Evolutionary conservation across 73 alveolate genomes (phyloP).

Genomic region (Uronychia binucleata): DNA sequence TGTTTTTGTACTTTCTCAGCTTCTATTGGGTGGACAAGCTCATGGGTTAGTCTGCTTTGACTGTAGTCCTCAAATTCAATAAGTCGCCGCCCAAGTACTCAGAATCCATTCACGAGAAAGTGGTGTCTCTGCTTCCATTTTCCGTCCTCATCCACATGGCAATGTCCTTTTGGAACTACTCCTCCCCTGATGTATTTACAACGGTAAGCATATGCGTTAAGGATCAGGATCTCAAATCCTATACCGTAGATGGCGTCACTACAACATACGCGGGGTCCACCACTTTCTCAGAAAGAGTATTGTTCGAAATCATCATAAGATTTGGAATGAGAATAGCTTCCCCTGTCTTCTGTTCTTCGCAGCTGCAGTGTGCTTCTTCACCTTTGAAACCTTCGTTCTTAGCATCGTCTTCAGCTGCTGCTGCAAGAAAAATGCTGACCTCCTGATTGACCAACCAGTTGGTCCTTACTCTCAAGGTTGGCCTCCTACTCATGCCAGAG

Average conservation of each 20-base stretch:
- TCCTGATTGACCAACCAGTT: not conserved
- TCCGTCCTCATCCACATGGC: not conserved
- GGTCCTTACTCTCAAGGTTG: not conserved
- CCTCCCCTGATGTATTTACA: constrained; percentile 16
- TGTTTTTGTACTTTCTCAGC: not conserved
- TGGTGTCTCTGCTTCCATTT: constrained; percentile 7
- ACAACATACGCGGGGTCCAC: not conserved
- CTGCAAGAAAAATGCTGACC: not conserved
- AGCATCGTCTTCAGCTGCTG: not conserved
- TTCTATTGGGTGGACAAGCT: constrained; percentile 10
- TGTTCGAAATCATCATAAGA: not conserved
- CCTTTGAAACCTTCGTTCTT: not conserved
- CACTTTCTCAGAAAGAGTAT: not conserved
- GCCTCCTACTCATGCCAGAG: not conserved
- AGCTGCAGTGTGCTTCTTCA: not conserved
- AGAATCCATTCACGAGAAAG: not conserved
- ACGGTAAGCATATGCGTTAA: not conserved
- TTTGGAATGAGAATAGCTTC: constrained; percentile 1
- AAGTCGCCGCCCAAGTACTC: constrained; percentile 24
- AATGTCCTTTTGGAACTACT: constrained; percentile 25
- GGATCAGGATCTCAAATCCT: not conserved
- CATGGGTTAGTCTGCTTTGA: not conserved
- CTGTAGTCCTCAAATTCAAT: not conserved
- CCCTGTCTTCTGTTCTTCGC: constrained; percentile 21
- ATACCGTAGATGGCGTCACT: not conserved